These are phyloP conservation scores for Aureobasidium pullulans DNA, from an alignment of 2,329 filamentous ascomycete species.

Conservation along the genomic window DNA sequence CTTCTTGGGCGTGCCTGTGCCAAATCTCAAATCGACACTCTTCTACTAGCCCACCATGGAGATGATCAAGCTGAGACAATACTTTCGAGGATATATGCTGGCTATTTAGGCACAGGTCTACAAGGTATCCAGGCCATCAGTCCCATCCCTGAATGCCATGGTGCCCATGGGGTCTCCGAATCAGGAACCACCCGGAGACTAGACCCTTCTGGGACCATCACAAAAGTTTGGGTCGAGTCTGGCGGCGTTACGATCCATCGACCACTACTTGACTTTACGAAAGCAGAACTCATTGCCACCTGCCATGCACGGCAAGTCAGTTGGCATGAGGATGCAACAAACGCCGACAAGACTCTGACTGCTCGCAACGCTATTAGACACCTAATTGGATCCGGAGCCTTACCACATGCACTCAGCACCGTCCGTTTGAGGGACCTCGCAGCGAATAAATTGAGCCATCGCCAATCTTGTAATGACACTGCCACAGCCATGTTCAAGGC, in stretches of 20 bases:
- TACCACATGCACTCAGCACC: slow-evolving; percentile 66
- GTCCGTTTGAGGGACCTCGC: slow-evolving; percentile 57
- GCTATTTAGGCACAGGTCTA: slow-evolving; percentile 63
- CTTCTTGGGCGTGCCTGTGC: slow-evolving; percentile 57
- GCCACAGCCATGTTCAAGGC: slow-evolving; percentile 49
- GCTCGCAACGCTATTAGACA: slow-evolving; percentile 72
- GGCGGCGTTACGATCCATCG: slow-evolving; percentile 62
- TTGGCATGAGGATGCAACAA: slow-evolving; percentile 85
- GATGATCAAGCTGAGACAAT: slow-evolving; percentile 92
- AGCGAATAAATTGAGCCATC: slow-evolving; percentile 41
- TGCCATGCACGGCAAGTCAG: slow-evolving; percentile 59
- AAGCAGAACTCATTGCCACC: slow-evolving; percentile 65
- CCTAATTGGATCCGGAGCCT: slow-evolving; percentile 47
- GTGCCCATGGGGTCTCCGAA: slow-evolving; percentile 59
- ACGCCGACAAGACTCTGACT: slow-evolving; percentile 68
- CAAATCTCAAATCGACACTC: slow-evolving; percentile 42
- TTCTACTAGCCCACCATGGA: slow-evolving; percentile 78
- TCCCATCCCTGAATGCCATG: slow-evolving; percentile 77
- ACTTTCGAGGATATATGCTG: slow-evolving; percentile 65
- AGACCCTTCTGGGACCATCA: neutral
- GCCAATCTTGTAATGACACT: slow-evolving; percentile 41
- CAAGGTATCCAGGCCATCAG: slow-evolving; percentile 58
- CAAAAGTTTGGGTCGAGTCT: neutral
- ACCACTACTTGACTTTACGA: slow-evolving; percentile 63
- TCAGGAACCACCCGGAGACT: slow-evolving; percentile 21